These are phyloP conservation scores for Lachnum nothofagi DNA, from an alignment of 2,329 filamentous ascomycete genomes.

Conservation along the genomic window DNA sequence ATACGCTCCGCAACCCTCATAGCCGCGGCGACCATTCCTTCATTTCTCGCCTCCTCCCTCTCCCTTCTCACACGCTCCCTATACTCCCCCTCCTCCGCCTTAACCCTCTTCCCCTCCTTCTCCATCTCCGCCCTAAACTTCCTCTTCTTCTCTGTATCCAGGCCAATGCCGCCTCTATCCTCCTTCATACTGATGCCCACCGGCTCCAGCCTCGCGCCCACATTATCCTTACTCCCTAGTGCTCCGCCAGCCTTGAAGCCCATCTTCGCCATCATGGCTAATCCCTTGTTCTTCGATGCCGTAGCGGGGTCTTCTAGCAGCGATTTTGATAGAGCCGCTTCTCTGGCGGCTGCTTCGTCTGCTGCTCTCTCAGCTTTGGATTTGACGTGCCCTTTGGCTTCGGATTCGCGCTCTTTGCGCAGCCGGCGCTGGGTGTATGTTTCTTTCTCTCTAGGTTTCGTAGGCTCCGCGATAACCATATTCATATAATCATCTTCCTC, in stretches of 20 bases:
- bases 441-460: slow-evolving; percentile 45
- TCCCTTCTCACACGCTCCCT: slow-evolving; percentile 66
- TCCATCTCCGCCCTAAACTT: slow-evolving; percentile 62
- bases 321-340: slow-evolving; percentile 70
- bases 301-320: slow-evolving; percentile 52
- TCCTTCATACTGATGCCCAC: slow-evolving; percentile 73
- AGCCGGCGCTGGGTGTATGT: slow-evolving; percentile 53
- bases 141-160: slow-evolving; percentile 78
- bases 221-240: slow-evolving; percentile 58
- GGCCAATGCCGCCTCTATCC: slow-evolving; percentile 74
- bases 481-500: slow-evolving; percentile 96
- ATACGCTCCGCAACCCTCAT: slow-evolving; percentile 80
- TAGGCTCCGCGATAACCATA: slow-evolving; percentile 76
- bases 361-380: slow-evolving; percentile 80
- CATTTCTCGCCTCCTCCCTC: slow-evolving; percentile 61
- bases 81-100: slow-evolving; percentile 65
- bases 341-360: slow-evolving; percentile 65
- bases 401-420: slow-evolving; percentile 52
- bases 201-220: slow-evolving; percentile 56
- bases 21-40: slow-evolving; percentile 67
- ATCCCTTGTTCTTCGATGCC: slow-evolving; percentile 70
- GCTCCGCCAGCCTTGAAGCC: slow-evolving; percentile 75
- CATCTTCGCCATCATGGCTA: slow-evolving; percentile 95
- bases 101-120: slow-evolving; percentile 53
- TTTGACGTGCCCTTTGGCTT: slow-evolving; percentile 61